A percentile compares a stretch with the other conserved stretches of the same genome.
phyloP scores from a whole-genome alignment of 176 grass and related monocot species.

The Panicum miliaceum region DNA sequence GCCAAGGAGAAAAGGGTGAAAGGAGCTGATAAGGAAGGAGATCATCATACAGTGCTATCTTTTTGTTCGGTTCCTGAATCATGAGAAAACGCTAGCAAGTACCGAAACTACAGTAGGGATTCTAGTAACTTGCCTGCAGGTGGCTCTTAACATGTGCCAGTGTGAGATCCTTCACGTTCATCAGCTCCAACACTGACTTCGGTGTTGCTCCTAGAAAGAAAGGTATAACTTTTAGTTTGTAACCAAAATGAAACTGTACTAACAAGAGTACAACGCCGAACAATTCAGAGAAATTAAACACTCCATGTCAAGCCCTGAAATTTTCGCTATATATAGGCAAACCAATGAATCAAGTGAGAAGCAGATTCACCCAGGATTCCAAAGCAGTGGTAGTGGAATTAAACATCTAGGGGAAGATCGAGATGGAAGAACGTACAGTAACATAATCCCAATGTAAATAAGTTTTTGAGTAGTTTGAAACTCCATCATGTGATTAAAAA shows the following conservation, averaged over 20 bases:
- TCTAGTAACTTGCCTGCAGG: conserved; percentile 71
- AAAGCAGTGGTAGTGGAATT: not conserved
- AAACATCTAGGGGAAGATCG: not conserved
- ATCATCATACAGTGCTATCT: conserved; percentile 20
- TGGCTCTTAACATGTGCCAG: conserved; percentile 99
- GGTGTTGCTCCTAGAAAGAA: conserved; percentile 79
- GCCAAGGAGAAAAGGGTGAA: conserved; percentile 17
- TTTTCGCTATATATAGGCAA: not conserved
- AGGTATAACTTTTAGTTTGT: not conserved
- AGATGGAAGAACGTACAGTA: not conserved
- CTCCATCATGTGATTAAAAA: not conserved
- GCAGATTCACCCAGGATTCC: not conserved
- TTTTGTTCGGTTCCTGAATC: conserved; percentile 30
- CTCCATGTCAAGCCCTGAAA: not conserved
- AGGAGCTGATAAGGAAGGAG: conserved; percentile 4
- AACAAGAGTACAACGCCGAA: not conserved
- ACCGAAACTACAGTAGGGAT: not conserved
- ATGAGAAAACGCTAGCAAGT: not conserved
- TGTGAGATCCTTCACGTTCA: conserved; percentile 99
- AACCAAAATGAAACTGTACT: not conserved
- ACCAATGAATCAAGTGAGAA: not conserved
- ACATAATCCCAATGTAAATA: not conserved
- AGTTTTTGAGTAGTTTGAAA: not conserved
- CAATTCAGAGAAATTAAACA: not conserved
- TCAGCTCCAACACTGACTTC: conserved; percentile 95